Conservation (phyloP, 1,284 basidiomycete species). For the Marasmius oreades region DNA sequence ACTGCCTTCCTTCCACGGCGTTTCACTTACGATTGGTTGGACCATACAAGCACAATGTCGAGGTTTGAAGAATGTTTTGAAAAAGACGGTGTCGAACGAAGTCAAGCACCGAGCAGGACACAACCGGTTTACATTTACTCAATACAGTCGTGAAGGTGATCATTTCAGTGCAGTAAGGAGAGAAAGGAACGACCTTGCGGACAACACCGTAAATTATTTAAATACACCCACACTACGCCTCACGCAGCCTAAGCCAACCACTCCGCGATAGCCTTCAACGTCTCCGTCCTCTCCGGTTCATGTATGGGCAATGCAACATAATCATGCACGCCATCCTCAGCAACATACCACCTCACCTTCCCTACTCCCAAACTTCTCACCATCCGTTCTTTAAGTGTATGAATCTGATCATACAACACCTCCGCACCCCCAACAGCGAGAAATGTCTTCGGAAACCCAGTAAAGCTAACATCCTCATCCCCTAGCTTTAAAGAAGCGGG, state of each 20-base stretch:
- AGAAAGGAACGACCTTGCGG: too few relatives aligned
- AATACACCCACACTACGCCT: too few relatives aligned
- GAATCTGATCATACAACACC: conserved; percentile 48
- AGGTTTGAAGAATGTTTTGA: too few relatives aligned
- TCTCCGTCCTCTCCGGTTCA: conserved; percentile 53
- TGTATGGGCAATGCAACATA: conserved; percentile 45
- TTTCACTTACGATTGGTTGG: too few relatives aligned
- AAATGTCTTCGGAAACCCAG: conserved; percentile 52
- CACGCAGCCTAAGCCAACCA: conserved; percentile 45
- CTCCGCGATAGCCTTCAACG: conserved; percentile 40
- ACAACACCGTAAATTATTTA: too few relatives aligned
- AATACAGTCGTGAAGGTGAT: too few relatives aligned
- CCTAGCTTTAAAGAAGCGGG: conserved; percentile 44
- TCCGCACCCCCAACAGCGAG: conserved; percentile 54
- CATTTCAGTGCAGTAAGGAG: too few relatives aligned
- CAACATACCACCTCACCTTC: conserved; percentile 45
- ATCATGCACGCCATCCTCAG: conserved; percentile 51
- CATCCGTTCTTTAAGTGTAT: conserved; percentile 41
- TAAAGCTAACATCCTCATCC: conserved; percentile 38
- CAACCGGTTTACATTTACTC: too few relatives aligned
- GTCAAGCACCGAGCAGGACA: too few relatives aligned
- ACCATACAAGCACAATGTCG: too few relatives aligned
- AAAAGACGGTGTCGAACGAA: too few relatives aligned
- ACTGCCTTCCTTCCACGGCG: too few relatives aligned
- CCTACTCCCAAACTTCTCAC: conserved; percentile 43